Evolutionary conservation across 75 land plant species (phyloP).

Genomic region (Larix kaempferi): DNA sequence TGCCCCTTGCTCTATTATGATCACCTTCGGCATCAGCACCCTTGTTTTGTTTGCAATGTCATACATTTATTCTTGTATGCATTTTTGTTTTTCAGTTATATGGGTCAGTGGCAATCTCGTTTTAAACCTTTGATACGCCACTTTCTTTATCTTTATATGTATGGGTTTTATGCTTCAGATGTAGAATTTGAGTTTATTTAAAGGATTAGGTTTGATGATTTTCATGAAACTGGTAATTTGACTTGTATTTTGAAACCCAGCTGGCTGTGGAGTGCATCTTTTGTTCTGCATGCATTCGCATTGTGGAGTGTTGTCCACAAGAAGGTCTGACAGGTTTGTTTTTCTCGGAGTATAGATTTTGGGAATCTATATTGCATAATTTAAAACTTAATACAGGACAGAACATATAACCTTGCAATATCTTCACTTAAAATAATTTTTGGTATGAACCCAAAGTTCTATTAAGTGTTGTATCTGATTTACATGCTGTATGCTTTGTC

Average conservation of each 20-base stretch:
- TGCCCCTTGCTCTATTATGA: no score
- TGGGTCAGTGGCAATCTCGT: not conserved
- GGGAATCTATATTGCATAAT: not conserved
- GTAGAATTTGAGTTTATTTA: not conserved
- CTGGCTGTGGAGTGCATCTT: constrained; percentile 99
- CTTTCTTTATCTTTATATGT: not conserved
- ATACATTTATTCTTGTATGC: not conserved
- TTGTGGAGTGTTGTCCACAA: constrained; percentile 97
- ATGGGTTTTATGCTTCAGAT: not conserved
- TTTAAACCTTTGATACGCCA: not conserved
- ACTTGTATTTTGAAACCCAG: constrained; percentile 31
- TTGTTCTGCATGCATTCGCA: constrained; percentile 97
- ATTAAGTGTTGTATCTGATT: not conserved
- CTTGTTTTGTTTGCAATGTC: not conserved
- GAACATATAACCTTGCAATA: not conserved
- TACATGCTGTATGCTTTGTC: not conserved
- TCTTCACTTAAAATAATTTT: not conserved
- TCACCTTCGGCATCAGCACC: no score
- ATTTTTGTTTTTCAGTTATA: not conserved
- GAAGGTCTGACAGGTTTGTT: constrained; percentile 94
- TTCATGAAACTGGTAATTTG: not conserved
- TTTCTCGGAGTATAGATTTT: not conserved
- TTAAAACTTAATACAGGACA: not conserved
- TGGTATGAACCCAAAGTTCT: not conserved
- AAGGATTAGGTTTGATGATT: not conserved